Percentiles rank a stretch among this genome's conserved stretches.
Conservation (phyloP, 73 alveolate genomes). For the Symbiodinium natans region DNA sequence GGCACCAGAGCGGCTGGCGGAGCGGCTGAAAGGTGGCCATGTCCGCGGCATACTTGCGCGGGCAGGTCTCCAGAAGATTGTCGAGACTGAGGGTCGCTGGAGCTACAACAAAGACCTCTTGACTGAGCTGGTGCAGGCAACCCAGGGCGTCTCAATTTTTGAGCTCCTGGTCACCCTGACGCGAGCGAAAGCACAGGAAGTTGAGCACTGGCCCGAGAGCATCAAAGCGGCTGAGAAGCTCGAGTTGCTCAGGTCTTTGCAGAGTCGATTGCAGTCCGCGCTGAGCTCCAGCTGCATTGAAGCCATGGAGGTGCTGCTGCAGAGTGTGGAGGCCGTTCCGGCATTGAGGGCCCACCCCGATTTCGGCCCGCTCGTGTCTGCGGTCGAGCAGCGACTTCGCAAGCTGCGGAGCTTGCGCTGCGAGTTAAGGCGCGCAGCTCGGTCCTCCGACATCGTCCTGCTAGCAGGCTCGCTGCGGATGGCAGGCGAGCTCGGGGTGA, state of each 20-base stretch:
- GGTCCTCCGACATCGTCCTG: conserved; percentile 34
- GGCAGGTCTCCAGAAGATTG: conserved; percentile 8
- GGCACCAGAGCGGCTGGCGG: background rate
- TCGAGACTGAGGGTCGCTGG: conserved; percentile 57
- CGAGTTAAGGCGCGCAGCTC: conserved; percentile 6
- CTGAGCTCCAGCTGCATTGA: conserved; percentile 17
- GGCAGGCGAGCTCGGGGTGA: conserved; percentile 34
- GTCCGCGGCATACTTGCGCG: conserved; percentile 49
- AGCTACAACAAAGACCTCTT: conserved; percentile 17
- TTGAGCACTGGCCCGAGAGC: conserved; percentile 52
- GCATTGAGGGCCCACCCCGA: conserved; percentile 10
- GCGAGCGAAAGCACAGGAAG: conserved; percentile 11
- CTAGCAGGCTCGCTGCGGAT: background rate
- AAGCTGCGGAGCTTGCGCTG: conserved; percentile 24
- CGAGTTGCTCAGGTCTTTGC: background rate
- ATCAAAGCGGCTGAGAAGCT: background rate
- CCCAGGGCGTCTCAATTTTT: conserved; percentile 18
- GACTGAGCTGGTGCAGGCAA: conserved; percentile 37
- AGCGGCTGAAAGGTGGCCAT: conserved; percentile 35
- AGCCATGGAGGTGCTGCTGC: conserved; percentile 15
- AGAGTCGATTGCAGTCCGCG: conserved; percentile 20
- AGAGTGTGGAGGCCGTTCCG: background rate
- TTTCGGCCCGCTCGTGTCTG: conserved; percentile 12
- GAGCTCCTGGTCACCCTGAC: conserved; percentile 11
- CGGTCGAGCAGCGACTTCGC: background rate